Conservation (phyloP, 192 early-diverging fungal species). For the Geosiphon pyriformis region DNA sequence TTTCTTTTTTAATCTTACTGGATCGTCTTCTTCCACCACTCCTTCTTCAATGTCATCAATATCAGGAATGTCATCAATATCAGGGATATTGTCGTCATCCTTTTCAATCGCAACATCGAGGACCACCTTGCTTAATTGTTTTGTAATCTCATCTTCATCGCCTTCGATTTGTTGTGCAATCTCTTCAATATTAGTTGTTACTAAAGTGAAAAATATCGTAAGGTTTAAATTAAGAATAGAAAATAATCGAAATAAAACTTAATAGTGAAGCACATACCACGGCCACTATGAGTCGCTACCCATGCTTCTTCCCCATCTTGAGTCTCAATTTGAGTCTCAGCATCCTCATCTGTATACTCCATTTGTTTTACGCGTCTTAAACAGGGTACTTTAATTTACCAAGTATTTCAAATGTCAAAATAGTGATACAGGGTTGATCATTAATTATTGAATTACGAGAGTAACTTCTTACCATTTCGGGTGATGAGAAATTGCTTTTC, state of each 20-base stretch:
- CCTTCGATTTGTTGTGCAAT: slow-evolving; percentile 63
- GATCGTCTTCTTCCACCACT: slow-evolving; percentile 75
- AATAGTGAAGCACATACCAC: slow-evolving; percentile 34
- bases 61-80: slow-evolving; percentile 89
- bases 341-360: slow-evolving; percentile 64
- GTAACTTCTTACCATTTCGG: slow-evolving; percentile 58
- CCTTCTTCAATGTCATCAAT: slow-evolving; percentile 66
- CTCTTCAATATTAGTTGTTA: slow-evolving; percentile 42
- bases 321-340: slow-evolving; percentile 51
- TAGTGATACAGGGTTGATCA: too few relatives aligned
- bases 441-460: too few relatives aligned
- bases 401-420: too few relatives aligned
- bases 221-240: not conserved
- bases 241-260: slow-evolving; percentile 3
- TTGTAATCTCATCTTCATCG: slow-evolving; percentile 36
- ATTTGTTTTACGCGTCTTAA: slow-evolving; percentile 77
- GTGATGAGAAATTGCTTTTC: slow-evolving; percentile 97
- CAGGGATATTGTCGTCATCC: slow-evolving; percentile 70
- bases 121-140: slow-evolving; percentile 34
- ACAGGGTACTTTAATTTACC: slow-evolving; percentile 92
- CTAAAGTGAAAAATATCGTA: slow-evolving; percentile 18
- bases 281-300: slow-evolving; percentile 78
- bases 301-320: slow-evolving; percentile 73
- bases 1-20: slow-evolving; percentile 54
- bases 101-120: slow-evolving; percentile 38